These are phyloP conservation scores for Hyaloscypha hepaticicola DNA, from an alignment of 495 filamentous ascomycete genomes.

Conservation along the genomic window DNA sequence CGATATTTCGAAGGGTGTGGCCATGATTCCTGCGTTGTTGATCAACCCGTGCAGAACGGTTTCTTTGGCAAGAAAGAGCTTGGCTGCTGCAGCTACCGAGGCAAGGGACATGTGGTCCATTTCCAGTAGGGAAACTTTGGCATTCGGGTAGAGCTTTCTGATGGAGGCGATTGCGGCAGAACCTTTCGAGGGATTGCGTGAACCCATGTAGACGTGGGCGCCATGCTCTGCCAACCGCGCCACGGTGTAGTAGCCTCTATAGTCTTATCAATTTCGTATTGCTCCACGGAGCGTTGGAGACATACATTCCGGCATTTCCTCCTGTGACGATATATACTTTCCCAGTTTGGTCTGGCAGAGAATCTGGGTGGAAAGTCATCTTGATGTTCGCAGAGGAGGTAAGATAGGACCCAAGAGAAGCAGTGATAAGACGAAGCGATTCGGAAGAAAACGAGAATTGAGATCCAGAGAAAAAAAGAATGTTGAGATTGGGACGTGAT, in stretches of 20 bases:
- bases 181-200: slow-evolving; percentile 54
- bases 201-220: slow-evolving; percentile 64
- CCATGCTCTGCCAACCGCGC: slow-evolving; percentile 59
- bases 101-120: slow-evolving; percentile 43
- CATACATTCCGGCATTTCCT: slow-evolving; percentile 47
- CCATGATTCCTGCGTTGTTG: slow-evolving; percentile 73
- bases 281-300: too few species aligned
- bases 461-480: not conserved
- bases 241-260: slow-evolving; percentile 60
- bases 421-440: too few species aligned
- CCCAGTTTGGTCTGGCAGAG: slow-evolving; percentile 51
- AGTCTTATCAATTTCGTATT: slow-evolving; percentile 21
- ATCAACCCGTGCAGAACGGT: slow-evolving; percentile 57
- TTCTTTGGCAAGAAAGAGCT: slow-evolving; percentile 39
- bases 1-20: slow-evolving; percentile 44
- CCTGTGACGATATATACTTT: slow-evolving; percentile 65
- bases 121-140: slow-evolving; percentile 41
- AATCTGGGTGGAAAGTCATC: slow-evolving; percentile 44
- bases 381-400: not conserved
- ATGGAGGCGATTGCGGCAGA: slow-evolving; percentile 50
- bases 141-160: slow-evolving; percentile 40
- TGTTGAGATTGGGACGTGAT: too few species aligned
- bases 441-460: not conserved
- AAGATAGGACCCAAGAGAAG: not conserved
- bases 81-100: slow-evolving; percentile 35